phyloP scores from a whole-genome alignment of 2,329 filamentous ascomycete species.

The Metarhizium anisopliae region DNA sequence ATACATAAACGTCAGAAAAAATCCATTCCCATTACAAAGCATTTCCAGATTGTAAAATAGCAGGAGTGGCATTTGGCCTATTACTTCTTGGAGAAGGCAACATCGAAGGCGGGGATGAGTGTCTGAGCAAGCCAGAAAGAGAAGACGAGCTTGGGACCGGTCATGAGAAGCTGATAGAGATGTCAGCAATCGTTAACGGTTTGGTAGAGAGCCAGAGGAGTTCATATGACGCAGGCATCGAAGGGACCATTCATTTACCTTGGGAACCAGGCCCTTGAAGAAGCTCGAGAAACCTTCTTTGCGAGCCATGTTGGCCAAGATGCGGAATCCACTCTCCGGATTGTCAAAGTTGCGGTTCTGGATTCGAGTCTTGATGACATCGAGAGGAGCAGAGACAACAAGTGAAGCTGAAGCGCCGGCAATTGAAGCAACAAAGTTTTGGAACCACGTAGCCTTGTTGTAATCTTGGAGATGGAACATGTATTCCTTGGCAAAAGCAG shows the following conservation, averaged over 20 bases:
- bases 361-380: conserved; percentile 97
- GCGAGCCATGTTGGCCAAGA: conserved; percentile 85
- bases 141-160: conserved; percentile 96
- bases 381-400: conserved; percentile 87
- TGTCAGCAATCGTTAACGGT: conserved; percentile 1
- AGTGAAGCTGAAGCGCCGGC: conserved; percentile 92
- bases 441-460: conserved; percentile 86
- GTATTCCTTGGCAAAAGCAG: conserved; percentile 95
- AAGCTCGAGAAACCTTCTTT: conserved; percentile 80
- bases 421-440: conserved; percentile 97
- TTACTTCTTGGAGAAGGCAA: conserved; percentile 21
- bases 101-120: conserved; percentile 83
- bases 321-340: conserved; percentile 87
- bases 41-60: background rate
- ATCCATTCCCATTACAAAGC: background rate
- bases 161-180: conserved; percentile 72
- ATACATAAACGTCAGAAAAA: background rate
- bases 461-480: conserved; percentile 85
- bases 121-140: conserved; percentile 99
- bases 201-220: background rate
- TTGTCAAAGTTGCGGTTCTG: conserved; percentile 99
- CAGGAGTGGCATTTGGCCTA: background rate
- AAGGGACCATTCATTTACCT: conserved; percentile 36
- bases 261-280: conserved; percentile 96
- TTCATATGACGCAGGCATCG: background rate